Base-by-base conservation (phyloP, 768 basidiomycete genomes). In the Clitopilus passeckerianus region DNA sequence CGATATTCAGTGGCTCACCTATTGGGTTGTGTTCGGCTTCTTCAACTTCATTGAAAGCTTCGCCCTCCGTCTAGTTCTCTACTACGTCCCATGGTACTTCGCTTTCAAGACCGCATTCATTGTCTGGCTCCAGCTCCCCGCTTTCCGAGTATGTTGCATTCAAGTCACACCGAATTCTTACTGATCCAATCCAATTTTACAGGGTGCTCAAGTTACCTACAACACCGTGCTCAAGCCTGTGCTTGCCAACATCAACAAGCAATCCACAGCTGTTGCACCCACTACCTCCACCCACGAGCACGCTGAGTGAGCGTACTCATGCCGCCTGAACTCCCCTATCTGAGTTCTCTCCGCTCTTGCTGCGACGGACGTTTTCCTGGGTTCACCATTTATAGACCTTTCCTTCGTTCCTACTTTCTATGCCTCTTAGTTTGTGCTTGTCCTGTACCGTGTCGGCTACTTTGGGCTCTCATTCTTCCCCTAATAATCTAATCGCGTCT, bases 1-100 rank as follows among this genome's bases (percentile, higher is more conserved):
- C 65, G 91, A 96, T 74, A 80, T 90, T 67, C 95, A 97, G 76
- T 98, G 95, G 95, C 82, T 98, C 69, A 96, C 95, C 1, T 98
- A 98, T 81, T 98, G 96, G 96, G 82, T 92, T 69, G 83, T 96
- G 57, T 95, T 97, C 66, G 94, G 93, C 57, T 90, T 87, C 74
- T 88, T 97, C 84, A 96, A 90, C 79, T 92, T 97, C 75, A 67
- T 91, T 61, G 96, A 98, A 77, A 88, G 85, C 68, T 82, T 96
- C 66, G 92, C 91, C 56, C 79, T 92, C 63, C 85, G 90, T 56
- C 60, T 90, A 61, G 83, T 97, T 61, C 86, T 98, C 64, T 93
- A 95, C 80, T 98, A 95, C 70, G 69, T 95, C 66, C 92, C 95
- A 46, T 94, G 93, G 90, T 98, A 96, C 73, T 97, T 88, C 71